These are phyloP conservation scores for Thraustochytrium sp. DNA, from an alignment of 352 stramenopile genomes.

Conservation along the genomic window DNA sequence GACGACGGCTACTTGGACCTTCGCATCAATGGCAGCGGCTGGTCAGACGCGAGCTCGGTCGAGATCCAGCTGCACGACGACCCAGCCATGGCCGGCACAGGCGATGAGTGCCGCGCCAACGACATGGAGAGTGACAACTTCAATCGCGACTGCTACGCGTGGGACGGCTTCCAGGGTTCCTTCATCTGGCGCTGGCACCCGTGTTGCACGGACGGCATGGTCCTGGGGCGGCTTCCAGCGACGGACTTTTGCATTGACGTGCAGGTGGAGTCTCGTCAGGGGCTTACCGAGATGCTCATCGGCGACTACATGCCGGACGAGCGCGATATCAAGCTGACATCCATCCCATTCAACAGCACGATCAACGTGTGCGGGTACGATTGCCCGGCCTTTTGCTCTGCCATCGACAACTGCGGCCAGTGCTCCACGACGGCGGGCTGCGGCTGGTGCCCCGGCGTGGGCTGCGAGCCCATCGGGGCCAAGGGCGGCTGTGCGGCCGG, in stretches of 20 bases:
- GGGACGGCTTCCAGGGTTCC: neutral
- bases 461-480: constrained; percentile 13
- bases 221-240: constrained; percentile 15
- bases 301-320: neutral
- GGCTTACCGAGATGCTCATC: neutral
- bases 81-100: neutral
- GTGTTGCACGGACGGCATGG: constrained; percentile 34
- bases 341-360: neutral
- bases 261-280: neutral
- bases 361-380: constrained; percentile 22
- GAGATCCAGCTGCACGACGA: neutral
- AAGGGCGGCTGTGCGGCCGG: neutral
- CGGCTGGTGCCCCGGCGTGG: constrained; percentile 7
- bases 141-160: constrained; percentile 14
- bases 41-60: neutral
- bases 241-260: constrained; percentile 10
- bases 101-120: neutral
- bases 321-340: neutral
- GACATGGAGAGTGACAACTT: neutral
- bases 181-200: constrained; percentile 18
- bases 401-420: constrained; percentile 7
- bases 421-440: constrained; percentile 14
- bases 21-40: neutral
- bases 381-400: constrained; percentile 25
- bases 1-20: neutral